A percentile compares a stretch with the other conserved stretches of the same genome.
phyloP scores from a whole-genome alignment of 306 rosid species.

The Herpetospermum pedunculosum region DNA sequence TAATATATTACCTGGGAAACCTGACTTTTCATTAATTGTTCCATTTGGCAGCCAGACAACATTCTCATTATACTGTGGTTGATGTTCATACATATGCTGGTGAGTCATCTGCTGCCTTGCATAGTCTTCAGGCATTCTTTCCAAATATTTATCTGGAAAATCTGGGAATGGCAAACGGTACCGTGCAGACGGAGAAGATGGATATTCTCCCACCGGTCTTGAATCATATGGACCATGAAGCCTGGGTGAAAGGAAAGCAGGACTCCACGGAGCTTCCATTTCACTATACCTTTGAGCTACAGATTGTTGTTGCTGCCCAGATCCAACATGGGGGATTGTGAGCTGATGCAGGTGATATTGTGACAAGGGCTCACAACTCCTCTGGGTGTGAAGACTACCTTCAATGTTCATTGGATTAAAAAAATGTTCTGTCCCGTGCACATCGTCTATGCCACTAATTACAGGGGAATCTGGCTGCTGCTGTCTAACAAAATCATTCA shows the following conservation, averaged over 20 bases:
- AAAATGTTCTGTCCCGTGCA: slow-evolving; percentile 44
- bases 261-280: slow-evolving; percentile 78
- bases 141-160: slow-evolving; percentile 45
- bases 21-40: slow-evolving; percentile 44
- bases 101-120: slow-evolving; percentile 46
- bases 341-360: slow-evolving; percentile 56
- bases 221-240: slow-evolving; percentile 60
- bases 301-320: slow-evolving; percentile 55
- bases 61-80: slow-evolving; percentile 67
- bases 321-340: slow-evolving; percentile 39
- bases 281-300: slow-evolving; percentile 63
- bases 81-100: slow-evolving; percentile 60
- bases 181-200: slow-evolving; percentile 72
- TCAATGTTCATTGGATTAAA: slow-evolving; percentile 45
- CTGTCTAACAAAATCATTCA: slow-evolving; percentile 52
- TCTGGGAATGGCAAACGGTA: slow-evolving; percentile 56
- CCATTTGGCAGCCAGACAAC: slow-evolving; percentile 55
- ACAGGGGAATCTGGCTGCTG: slow-evolving; percentile 44
- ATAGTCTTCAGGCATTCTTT: slow-evolving; percentile 74
- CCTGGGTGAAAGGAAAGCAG: slow-evolving; percentile 86
- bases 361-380: slow-evolving; percentile 51
- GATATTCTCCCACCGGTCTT: slow-evolving; percentile 52
- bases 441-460: slow-evolving; percentile 45
- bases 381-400: slow-evolving; percentile 59
- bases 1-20: slow-evolving; percentile 56